Conservation (phyloP, 2,329 filamentous ascomycete species). For the Ophiostoma ips region DNA sequence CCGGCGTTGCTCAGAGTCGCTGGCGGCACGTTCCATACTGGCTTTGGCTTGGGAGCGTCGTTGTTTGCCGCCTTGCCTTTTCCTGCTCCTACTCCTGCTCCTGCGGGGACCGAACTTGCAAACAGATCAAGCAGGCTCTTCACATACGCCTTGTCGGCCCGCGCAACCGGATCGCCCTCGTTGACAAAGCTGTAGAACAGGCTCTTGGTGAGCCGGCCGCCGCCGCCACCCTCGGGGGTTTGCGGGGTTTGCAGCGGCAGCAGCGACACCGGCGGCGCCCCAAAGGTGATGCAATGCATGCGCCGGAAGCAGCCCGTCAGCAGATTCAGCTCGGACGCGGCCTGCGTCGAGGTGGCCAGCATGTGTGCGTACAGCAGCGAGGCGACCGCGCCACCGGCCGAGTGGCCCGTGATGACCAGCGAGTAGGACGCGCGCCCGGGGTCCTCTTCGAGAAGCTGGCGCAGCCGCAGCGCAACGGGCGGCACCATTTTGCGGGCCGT, state of each 20-base stretch:
- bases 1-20: slow-evolving; percentile 58
- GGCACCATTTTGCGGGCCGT: slow-evolving; percentile 63
- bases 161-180: slow-evolving; percentile 67
- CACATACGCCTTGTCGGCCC: slow-evolving; percentile 66
- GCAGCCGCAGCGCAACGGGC: slow-evolving; percentile 57
- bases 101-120: slow-evolving; percentile 39
- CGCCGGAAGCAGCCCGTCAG: slow-evolving; percentile 61
- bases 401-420: slow-evolving; percentile 74
- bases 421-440: slow-evolving; percentile 51
- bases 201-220: slow-evolving; percentile 41
- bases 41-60: slow-evolving; percentile 20
- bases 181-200: slow-evolving; percentile 72
- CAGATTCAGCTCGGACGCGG: slow-evolving; percentile 53
- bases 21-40: slow-evolving; percentile 51
- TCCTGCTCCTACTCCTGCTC: neutral
- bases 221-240: slow-evolving; percentile 35
- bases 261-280: slow-evolving; percentile 64
- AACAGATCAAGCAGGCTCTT: slow-evolving; percentile 59
- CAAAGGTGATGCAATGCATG: slow-evolving; percentile 75
- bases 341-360: slow-evolving; percentile 40
- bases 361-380: slow-evolving; percentile 71
- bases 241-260: slow-evolving; percentile 51
- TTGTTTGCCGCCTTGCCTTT: neutral
- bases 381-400: slow-evolving; percentile 73
- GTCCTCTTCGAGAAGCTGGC: slow-evolving; percentile 57